phyloP scores from a whole-genome alignment of 352 stramenopile genomes.

The Blastocystis sp. region DNA sequence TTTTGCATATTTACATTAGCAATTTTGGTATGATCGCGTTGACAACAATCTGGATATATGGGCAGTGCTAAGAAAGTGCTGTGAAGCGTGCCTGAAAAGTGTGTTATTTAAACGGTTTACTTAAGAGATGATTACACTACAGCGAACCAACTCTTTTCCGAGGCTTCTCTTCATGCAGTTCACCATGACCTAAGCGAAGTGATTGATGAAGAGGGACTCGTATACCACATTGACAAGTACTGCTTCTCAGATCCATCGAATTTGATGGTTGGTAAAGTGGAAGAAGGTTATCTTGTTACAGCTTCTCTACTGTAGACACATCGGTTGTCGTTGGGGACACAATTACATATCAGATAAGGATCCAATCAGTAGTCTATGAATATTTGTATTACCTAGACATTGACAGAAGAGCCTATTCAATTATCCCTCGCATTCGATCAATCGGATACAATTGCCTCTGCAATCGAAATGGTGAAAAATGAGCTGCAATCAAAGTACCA shows the following conservation, averaged over 20 bases:
- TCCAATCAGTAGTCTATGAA: not conserved
- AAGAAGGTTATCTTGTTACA: not conserved
- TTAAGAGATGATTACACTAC: not conserved
- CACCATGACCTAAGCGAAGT: conserved; percentile 30
- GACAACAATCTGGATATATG: conserved; percentile 44
- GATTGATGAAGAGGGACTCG: conserved; percentile 7
- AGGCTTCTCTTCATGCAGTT: not conserved
- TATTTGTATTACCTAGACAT: not conserved
- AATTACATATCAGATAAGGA: conserved; percentile 12
- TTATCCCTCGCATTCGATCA: not conserved
- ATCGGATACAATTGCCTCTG: not conserved
- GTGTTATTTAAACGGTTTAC: not conserved
- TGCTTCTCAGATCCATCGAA: conserved; percentile 43
- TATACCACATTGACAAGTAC: conserved; percentile 44
- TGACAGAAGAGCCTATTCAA: not conserved
- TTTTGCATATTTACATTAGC: not conserved
- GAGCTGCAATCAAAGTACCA: not conserved
- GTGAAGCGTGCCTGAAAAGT: conserved; percentile 29
- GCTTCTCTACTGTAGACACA: not conserved
- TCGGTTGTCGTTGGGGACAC: not conserved
- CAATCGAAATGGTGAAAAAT: not conserved
- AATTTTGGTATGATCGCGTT: conserved; percentile 41
- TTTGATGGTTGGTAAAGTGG: conserved; percentile 17
- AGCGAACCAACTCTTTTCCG: not conserved
- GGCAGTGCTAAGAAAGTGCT: conserved; percentile 9